A percentile compares a stretch with the other conserved stretches of the same genome.
These are phyloP conservation scores for Bruguiera hainesii DNA, from an alignment of 441 rosid genomes.

Conservation along the genomic window DNA sequence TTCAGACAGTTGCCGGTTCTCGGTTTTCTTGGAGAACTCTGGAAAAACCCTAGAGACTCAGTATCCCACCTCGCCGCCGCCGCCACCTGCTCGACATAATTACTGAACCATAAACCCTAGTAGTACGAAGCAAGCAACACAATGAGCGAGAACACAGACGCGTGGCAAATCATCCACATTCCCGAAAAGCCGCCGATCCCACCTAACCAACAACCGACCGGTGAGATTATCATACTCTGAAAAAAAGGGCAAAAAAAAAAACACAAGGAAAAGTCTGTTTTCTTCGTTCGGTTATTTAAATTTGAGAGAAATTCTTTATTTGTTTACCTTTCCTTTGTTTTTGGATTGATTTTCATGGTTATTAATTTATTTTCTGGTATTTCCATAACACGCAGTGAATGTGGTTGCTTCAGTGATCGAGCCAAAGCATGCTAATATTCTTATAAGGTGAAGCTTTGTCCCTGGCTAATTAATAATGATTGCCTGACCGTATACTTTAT, in stretches of 20 bases:
- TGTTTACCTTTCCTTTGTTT: not conserved
- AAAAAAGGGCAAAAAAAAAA: too few relatives aligned
- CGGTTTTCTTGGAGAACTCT: too few relatives aligned
- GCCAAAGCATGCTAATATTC: conserved; percentile 54
- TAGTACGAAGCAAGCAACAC: not conserved
- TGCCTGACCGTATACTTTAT: not conserved
- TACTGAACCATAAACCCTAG: not conserved
- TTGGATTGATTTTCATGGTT: not conserved
- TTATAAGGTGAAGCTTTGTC: conserved; percentile 45
- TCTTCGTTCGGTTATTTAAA: not conserved
- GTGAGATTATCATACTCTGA: conserved; percentile 26
- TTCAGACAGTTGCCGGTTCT: too few relatives aligned
- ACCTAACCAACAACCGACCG: conserved; percentile 60
- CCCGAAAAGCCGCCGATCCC: conserved; percentile 47
- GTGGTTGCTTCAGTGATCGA: conserved; percentile 55
- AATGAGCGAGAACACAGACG: conserved; percentile 3
- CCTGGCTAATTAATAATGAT: too few relatives aligned
- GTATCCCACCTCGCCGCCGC: not conserved
- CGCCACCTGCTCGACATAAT: not conserved
- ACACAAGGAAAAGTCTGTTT: too few relatives aligned
- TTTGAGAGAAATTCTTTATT: not conserved
- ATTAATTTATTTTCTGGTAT: not conserved
- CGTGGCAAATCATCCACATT: conserved; percentile 44
- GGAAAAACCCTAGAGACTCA: too few relatives aligned
- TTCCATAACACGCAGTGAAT: conserved; percentile 31